Evolutionary conservation across 371 early-diverging fungal species (phyloP), one percentile per base, ranked within the genome.

Genomic region (Haplosporangium sp.): DNA sequence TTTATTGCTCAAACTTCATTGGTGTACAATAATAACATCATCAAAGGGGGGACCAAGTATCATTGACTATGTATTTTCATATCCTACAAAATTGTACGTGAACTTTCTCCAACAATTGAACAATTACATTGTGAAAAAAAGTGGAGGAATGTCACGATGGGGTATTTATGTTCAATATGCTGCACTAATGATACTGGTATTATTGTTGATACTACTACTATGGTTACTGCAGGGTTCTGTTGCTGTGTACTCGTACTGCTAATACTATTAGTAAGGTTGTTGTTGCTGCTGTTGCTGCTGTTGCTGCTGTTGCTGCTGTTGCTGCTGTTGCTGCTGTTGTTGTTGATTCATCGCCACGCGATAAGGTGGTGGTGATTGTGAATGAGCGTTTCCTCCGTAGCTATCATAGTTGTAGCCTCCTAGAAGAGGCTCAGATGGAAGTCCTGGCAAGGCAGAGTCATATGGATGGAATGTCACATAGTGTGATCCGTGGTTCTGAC

Each of bases 401-500:
- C 45, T 65, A 15, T 58, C 63, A 40, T 72, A 73, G 0, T 19
- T 42, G 20, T 73, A 64, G 20, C 55, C 67, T 27, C 62, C 74
- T 2, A 79, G 68, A 35, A 79, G 40, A 2, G 81, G 81, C 60
- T 70, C 74, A 1, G 81, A 60, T 34, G 81, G 74, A 61, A 71
- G 53, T 38, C 71, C 67, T 27, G 74, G 58, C 47, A 37, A 37
- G 5, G 69, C 17, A 52, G 79, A 74, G 61, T 74, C 81, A 62
- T 79, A 74, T 2, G 81, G 74, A 13, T 67, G 71, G 65, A 79
- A 79, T 7, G 81, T 79, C 47, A 79, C 81, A 61, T 79, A 79
- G 59, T 79, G 81, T 4, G 74, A 74, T 37, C 70, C 65, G n/a
- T 55, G 56, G 40, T 63, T 61, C 44, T 74, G 74, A 45, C 59